phyloP scores from a whole-genome alignment of 2,329 filamentous ascomycete genomes.

The Cladosporium cucumerinum region DNA sequence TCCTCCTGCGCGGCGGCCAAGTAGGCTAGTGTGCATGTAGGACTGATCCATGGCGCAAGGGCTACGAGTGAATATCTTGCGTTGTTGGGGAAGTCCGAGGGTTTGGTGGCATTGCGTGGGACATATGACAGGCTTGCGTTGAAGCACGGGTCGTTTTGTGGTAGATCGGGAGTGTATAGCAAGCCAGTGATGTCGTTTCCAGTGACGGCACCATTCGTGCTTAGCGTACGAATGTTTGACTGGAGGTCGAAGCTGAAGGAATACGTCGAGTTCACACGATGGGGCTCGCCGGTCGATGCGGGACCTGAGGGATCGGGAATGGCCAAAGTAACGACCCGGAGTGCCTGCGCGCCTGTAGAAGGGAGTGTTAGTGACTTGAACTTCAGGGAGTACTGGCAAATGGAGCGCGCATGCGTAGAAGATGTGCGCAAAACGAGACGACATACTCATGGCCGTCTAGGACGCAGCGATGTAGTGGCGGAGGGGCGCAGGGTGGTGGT shows the following conservation, averaged over 20 bases:
- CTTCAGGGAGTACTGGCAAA: slow-evolving; percentile 14
- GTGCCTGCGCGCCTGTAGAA: slow-evolving; percentile 27
- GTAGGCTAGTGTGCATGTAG: slow-evolving; percentile 70
- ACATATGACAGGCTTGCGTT: slow-evolving; percentile 63
- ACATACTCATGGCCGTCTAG: slow-evolving; percentile 40
- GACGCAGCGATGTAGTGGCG: not conserved
- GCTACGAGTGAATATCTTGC: slow-evolving; percentile 70
- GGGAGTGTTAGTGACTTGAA: not conserved
- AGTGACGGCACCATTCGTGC: slow-evolving; percentile 60
- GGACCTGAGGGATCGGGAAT: slow-evolving; percentile 28
- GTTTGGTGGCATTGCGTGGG: slow-evolving; percentile 70
- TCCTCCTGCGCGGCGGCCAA: slow-evolving; percentile 61
- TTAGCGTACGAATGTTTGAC: slow-evolving; percentile 70
- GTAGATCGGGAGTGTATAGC: slow-evolving; percentile 77
- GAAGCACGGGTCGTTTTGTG: slow-evolving; percentile 57
- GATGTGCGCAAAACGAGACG: slow-evolving; percentile 18
- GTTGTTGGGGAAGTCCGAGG: slow-evolving; percentile 60
- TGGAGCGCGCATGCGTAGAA: not conserved
- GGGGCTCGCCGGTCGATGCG: slow-evolving; percentile 13
- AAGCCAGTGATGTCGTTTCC: slow-evolving; percentile 70
- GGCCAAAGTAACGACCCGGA: slow-evolving; percentile 31
- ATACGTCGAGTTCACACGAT: slow-evolving; percentile 24
- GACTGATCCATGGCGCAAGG: slow-evolving; percentile 79
- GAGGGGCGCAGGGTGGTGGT: not conserved
- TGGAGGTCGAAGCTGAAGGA: slow-evolving; percentile 37